Conservation (phyloP, 352 stramenopile genomes). For the Sclerospora graminicola region DNA sequence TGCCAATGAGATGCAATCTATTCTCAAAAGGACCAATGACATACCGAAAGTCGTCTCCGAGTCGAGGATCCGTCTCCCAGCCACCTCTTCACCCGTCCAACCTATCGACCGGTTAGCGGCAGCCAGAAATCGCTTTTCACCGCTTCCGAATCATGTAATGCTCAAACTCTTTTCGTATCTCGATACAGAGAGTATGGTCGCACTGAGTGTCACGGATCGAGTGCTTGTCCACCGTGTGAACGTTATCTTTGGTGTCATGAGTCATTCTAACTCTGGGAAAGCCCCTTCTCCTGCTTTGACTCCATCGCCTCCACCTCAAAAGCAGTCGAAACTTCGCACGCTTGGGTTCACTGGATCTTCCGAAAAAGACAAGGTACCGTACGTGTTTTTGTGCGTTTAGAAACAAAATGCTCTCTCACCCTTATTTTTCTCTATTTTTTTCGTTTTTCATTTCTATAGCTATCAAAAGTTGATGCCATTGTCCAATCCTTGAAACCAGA, state of each 20-base stretch:
- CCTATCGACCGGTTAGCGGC: no score
- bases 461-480: conserved; percentile 67
- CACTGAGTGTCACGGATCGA: conserved; percentile 51
- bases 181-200: conserved; percentile 61
- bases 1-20: conserved; percentile 54
- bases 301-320: conserved; percentile 11
- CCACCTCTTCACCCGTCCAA: no score
- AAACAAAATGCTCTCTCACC: no score
- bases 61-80: no score
- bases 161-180: conserved; percentile 59
- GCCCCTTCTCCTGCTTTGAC: conserved; percentile 6
- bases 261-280: conserved; percentile 16
- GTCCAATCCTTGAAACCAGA: conserved; percentile 74
- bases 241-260: conserved; percentile 48
- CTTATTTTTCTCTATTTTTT: no score
- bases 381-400: neutral
- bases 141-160: conserved; percentile 42
- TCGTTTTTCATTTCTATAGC: no score
- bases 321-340: conserved; percentile 17
- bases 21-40: conserved; percentile 37
- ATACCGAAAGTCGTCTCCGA: no score
- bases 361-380: conserved; percentile 30
- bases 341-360: conserved; percentile 26
- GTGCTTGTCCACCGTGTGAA: conserved; percentile 47
- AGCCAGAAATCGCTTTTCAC: conserved; percentile 25